phyloP scores from a whole-genome alignment of 352 stramenopile species.

The Globisporangium okanoganense region DNA sequence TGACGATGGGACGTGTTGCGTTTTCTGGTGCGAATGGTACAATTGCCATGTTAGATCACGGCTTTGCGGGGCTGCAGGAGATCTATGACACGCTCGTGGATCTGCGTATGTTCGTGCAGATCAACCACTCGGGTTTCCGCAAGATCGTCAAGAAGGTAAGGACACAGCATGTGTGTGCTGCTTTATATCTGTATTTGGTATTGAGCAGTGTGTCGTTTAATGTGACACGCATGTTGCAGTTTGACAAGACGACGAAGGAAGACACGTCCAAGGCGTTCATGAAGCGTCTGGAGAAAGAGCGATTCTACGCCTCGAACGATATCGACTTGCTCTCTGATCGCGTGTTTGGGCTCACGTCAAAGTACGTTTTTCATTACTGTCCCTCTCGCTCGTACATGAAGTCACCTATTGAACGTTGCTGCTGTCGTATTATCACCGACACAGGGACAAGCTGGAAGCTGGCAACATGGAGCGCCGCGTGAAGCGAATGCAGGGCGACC shows the following conservation, averaged over 20 bases:
- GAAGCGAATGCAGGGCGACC: constrained; percentile 77
- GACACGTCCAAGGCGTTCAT: constrained; percentile 74
- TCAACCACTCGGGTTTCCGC: constrained; percentile 90
- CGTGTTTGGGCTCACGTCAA: constrained; percentile 77
- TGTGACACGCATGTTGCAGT: constrained; percentile 40
- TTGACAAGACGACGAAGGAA: constrained; percentile 88
- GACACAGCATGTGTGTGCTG: neutral
- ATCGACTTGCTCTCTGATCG: constrained; percentile 75
- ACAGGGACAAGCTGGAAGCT: constrained; percentile 79
- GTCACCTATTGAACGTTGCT: constrained; percentile 3
- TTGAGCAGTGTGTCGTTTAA: neutral
- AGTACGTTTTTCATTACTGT: constrained; percentile 30
- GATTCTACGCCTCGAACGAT: constrained; percentile 79
- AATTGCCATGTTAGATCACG: constrained; percentile 36
- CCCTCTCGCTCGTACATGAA: constrained; percentile 2
- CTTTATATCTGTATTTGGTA: neutral
- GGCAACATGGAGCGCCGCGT: constrained; percentile 86
- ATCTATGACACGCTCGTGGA: constrained; percentile 90
- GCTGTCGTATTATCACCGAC: neutral
- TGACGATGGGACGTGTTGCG: neutral
- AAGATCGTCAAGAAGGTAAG: constrained; percentile 93
- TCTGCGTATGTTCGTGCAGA: constrained; percentile 87
- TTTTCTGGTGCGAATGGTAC: neutral
- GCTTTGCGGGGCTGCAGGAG: constrained; percentile 81
- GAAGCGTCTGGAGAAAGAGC: constrained; percentile 67